Evolutionary conservation across 2,329 filamentous ascomycete species (phyloP), one percentile per base, ranked within the genome.

Genomic region (Xylariales sp.): DNA sequence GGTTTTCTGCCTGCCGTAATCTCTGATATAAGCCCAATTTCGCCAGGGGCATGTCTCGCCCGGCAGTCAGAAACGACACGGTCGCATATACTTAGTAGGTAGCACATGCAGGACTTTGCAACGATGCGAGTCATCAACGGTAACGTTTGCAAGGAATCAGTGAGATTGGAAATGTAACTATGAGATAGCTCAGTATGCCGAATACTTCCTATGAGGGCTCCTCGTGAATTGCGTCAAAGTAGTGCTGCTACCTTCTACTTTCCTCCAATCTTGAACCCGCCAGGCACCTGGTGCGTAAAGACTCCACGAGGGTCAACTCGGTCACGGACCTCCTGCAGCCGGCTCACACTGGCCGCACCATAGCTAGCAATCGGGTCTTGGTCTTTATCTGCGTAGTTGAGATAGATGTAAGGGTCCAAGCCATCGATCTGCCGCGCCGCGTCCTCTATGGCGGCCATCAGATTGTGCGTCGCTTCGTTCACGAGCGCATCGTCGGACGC

Each of bases 281-380:
- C 49, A 54, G 49, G 49, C 3, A 63, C 49, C 18, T 56, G 36
- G 14, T 32, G 34, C 4, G 60, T 63, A 14, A 63, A 63, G 23
- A 56, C 36, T 2, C 23, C 34, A 9, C 28, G 2, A 6, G 60
- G 60, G n/a, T 63, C 60, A 39, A 55, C 34, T n/a, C 18, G 16
- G 8, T 12, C 16, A 12, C 50, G 34, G 1, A 55, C 49, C 18
- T 55, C 23, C 41, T 48, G 6, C 16, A 63, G 41, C 7, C 23
- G 18, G 7, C 16, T 50, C 23, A 64, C 28, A n/a, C 45, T 64
- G 5, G 12, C 36, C 3, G 30, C 45, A 2, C 62, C 62, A 18
- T 64, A 58, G 18, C 62, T 64, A n/a, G 43, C 43, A 32, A 64
- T 50, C 3, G 62, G 52, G 34, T 64, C 62, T 30, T 64, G 62